Conservation (phyloP, 2,329 filamentous ascomycete species). For the Claviceps sp. region DNA sequence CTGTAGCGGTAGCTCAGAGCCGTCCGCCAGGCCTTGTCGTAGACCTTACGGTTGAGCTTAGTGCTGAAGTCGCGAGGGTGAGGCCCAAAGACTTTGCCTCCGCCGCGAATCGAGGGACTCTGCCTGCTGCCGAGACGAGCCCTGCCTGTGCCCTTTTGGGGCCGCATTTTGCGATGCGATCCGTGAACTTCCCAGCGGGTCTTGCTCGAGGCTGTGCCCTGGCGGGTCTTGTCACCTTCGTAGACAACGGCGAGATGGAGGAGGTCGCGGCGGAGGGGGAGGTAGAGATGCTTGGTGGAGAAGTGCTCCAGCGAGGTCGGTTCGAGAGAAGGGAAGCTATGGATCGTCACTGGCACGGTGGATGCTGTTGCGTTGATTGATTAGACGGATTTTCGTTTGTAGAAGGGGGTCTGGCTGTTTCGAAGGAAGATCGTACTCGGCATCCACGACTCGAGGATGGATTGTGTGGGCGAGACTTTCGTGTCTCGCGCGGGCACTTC, state of each 20-base stretch:
- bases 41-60: conserved; percentile 72
- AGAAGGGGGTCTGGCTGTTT: neutral
- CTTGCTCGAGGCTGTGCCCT: conserved; percentile 75
- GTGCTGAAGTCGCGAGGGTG: conserved; percentile 85
- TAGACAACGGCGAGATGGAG: conserved; percentile 85
- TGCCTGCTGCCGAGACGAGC: conserved; percentile 73
- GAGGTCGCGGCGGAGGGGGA: conserved; percentile 81
- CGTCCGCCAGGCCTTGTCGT: conserved; percentile 90
- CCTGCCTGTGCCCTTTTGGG: conserved; percentile 73
- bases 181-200: conserved; percentile 74
- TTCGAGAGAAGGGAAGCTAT: conserved; percentile 81
- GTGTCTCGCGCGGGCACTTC: conserved; percentile 27
- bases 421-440: conserved; percentile 23
- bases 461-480: conserved; percentile 19
- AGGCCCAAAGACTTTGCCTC: conserved; percentile 82
- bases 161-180: conserved; percentile 65
- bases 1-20: conserved; percentile 85
- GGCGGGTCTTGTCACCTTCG: conserved; percentile 78
- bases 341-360: conserved; percentile 71
- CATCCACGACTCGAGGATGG: conserved; percentile 28
- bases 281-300: conserved; percentile 66
- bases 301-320: conserved; percentile 67
- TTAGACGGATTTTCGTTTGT: neutral
- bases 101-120: conserved; percentile 68
- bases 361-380: conserved; percentile 25